Evolutionary conservation across 768 basidiomycete genomes (phyloP), one percentile per base, ranked within the genome.

Genomic region (Termitomyces sp.): DNA sequence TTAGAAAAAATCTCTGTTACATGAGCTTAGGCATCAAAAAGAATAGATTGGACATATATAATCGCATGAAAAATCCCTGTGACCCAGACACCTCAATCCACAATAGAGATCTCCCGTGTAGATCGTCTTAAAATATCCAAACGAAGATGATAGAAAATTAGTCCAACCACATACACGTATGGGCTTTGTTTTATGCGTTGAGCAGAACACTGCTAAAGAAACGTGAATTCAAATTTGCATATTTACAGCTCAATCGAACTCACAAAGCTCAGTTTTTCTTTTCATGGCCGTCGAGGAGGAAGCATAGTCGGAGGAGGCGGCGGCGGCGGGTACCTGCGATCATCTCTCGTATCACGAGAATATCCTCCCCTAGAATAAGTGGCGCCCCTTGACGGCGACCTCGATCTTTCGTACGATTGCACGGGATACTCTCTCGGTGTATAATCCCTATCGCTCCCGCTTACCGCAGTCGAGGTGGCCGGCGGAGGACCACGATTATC

Each of bases 401-500:
- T 67, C 3, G 70, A 66, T 37, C 78, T 67, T 15, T 77, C 75
- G 61, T 79, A 79, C 33, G 76, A 65, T 24, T 66, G 68, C 39
- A 68, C 71, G 27, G 68, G 65, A 52, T 67, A 65, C 36, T 73
- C 69, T 41, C 69, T 58, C 49, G 61, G n/a, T 2, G 27, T 64
- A 55, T 74, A 76, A 22, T 74, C 76, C 39, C 75, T 69, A 36
- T 78, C 76, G 15, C 37, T 4, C 16, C 48, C 48, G 6, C 24
- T 15, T n/a, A 15, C 61, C 52, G 61, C 65, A 54, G 51, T 56
- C 24, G 63, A 31, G 13, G 59, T 55, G 6, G 69, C 27, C 13
- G 68, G 66, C n/a, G 70, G 63, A 0, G 70, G 70, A 24, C 61
- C 68, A 33, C 65, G 55, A 47, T 62, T 59, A 46, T 77, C 76